Percentiles rank a stretch among this genome's conserved stretches.
Evolutionary conservation across 2,329 filamentous ascomycete genomes (phyloP).

Genomic region (Parafenestella ontariensis): DNA sequence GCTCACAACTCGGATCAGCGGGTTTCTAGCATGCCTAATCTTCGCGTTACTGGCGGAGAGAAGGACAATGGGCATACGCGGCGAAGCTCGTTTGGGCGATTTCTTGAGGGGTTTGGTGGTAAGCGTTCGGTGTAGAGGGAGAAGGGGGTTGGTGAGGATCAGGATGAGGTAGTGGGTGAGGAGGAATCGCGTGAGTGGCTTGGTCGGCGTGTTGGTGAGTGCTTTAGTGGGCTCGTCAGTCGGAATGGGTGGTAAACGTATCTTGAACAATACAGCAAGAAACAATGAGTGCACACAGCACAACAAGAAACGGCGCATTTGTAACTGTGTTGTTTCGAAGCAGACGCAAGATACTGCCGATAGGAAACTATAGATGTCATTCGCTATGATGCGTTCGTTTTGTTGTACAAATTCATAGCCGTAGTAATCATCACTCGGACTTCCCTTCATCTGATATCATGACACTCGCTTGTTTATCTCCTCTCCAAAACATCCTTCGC

Average conservation of each 20-base stretch:
- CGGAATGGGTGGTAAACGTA: no score
- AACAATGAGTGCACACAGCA: no score
- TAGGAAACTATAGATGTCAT: background rate
- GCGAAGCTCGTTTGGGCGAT: background rate
- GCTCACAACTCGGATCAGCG: background rate
- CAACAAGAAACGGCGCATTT: background rate
- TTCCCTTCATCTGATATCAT: background rate
- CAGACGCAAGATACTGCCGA: no score
- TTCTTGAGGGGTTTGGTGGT: background rate
- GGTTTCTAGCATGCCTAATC: background rate
- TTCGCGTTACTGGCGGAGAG: background rate
- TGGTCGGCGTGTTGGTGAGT: background rate
- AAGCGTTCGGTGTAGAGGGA: background rate
- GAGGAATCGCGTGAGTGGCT: background rate
- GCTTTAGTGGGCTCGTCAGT: no score
- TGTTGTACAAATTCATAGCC: conserved; percentile 8
- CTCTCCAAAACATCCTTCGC: conserved; percentile 27
- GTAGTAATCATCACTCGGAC: background rate
- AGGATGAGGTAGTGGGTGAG: background rate
- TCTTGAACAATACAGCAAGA: no score
- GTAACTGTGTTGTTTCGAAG: background rate
- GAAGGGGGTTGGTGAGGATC: background rate
- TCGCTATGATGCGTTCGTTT: background rate
- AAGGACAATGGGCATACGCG: background rate
- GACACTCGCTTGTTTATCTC: conserved; percentile 14